Evolutionary conservation across 2,329 filamentous ascomycete genomes (phyloP), one percentile per base, ranked within the genome.

Genomic region (Aspergillus sp.): DNA sequence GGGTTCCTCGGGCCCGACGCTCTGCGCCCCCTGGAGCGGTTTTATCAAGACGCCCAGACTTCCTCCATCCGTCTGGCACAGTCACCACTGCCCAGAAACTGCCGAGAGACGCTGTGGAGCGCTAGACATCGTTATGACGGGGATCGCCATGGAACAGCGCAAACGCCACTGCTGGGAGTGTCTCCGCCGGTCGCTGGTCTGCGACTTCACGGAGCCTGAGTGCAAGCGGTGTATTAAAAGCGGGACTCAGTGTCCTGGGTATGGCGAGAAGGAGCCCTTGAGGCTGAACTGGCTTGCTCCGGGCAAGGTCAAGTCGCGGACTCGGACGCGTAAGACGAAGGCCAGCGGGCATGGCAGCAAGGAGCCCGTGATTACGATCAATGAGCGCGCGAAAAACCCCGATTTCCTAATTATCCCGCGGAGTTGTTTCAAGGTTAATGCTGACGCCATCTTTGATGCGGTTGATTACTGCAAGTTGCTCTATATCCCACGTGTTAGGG

Each of bases 81-180:
- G 9, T 30, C 27, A 30, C 27, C 1, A 30, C 9, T 30, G 27
- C 27, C 27, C 8, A 30, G 27, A 30, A 9, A 4, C 27, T 9
- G 27, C 27, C 27, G 8, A 30, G 27, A 30, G 8, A 30, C 27
- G 27, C 27, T 7, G 27, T 30, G 27, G 27, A 30, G 8, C 27
- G 0, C 27, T 30, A 9, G 9, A 30, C 27, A 9, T 4, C 9
- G 27, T 30, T 11, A 11, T 11, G 27, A 30, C 27, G 9, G 24
- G 7, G 24, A 30, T 30, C 27, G 8, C 27, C 27, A 30, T 30
- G 27, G 27, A 49, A 8, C n/a, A 50, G 7, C 47, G 30, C 9
- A 65, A 62, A 44, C 68, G 63, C 48, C 73, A 76, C 52, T 79
- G 76, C 61, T 79, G 75, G 77, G 76, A 78, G 58, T 79, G 76